Percentiles rank a stretch among this genome's conserved stretches.
These are phyloP conservation scores for Closterium sp. DNA, from an alignment of 139 green algal genomes.

Conservation along the genomic window DNA sequence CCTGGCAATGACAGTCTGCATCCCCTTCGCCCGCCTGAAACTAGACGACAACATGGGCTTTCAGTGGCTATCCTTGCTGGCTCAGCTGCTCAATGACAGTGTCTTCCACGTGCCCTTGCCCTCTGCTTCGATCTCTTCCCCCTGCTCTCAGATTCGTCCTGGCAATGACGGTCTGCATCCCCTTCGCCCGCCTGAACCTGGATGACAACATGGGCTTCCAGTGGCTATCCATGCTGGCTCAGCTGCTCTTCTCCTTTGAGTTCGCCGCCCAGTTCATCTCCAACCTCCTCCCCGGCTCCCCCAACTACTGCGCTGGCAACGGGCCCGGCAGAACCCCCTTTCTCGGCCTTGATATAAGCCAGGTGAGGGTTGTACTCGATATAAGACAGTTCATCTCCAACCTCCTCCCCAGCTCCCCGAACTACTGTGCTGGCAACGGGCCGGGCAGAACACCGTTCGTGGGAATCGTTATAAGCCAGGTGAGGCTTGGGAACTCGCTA, in stretches of 20 bases:
- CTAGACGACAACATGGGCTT: constrained; percentile 48
- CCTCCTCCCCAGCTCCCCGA: neutral
- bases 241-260: constrained; percentile 26
- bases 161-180: constrained; percentile 7
- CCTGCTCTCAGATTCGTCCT: neutral
- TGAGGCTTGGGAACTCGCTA: neutral
- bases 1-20: constrained; percentile 5
- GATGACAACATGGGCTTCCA: constrained; percentile 38
- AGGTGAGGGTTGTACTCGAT: neutral
- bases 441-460: constrained; percentile 1
- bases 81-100: no score
- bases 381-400: constrained; percentile 7
- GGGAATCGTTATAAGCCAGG: constrained; percentile 14
- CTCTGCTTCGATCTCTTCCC: neutral
- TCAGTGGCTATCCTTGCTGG: neutral
- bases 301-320: constrained; percentile 23
- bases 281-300: neutral
- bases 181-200: constrained; percentile 26
- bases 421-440: constrained; percentile 33
- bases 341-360: constrained; percentile 8
- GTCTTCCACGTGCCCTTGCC: no score
- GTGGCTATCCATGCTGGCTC: neutral
- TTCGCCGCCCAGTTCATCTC: constrained; percentile 16
- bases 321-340: constrained; percentile 17
- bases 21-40: constrained; percentile 24